Percentiles rank a stretch among this genome's conserved stretches.
These are phyloP conservation scores for Cladophialophora chaetospira DNA, from an alignment of 2,329 filamentous ascomycete genomes.

Conservation along the genomic window DNA sequence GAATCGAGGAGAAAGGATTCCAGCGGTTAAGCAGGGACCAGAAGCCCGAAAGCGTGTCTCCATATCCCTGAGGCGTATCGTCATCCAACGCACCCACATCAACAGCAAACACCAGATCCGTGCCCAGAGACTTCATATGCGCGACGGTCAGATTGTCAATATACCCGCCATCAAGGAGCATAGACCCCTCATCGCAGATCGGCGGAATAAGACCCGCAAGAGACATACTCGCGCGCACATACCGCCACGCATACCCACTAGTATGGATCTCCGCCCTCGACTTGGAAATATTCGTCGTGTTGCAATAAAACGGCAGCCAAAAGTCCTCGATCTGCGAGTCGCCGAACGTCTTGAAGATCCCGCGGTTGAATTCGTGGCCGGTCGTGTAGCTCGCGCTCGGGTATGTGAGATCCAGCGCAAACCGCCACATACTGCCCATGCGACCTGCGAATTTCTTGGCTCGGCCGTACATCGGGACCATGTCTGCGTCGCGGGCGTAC, in stretches of 20 bases:
- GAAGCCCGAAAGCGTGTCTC: constrained; percentile 89
- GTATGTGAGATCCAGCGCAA: constrained; percentile 92
- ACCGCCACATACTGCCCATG: constrained; percentile 99
- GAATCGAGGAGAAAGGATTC: constrained; percentile 87
- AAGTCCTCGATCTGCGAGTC: constrained; percentile 98
- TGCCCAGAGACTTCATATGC: constrained; percentile 93
- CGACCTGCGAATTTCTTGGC: constrained; percentile 96
- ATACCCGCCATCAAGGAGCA: constrained; percentile 95
- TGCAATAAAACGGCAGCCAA: constrained; percentile 98
- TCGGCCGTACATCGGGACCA: constrained; percentile 94
- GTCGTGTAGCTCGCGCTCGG: constrained; percentile 97
- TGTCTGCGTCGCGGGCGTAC: constrained; percentile 93
- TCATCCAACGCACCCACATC: constrained; percentile 94
- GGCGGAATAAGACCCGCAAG: constrained; percentile 89
- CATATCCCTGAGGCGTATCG: constrained; percentile 85
- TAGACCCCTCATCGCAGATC: constrained; percentile 92
- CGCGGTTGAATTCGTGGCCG: constrained; percentile 97
- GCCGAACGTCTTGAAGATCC: constrained; percentile 97
- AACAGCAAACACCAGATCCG: constrained; percentile 91
- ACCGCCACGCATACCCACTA: constrained; percentile 95
- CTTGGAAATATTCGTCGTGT: constrained; percentile 98
- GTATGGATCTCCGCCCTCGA: constrained; percentile 90
- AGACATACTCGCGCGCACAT: constrained; percentile 95
- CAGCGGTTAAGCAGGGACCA: constrained; percentile 95
- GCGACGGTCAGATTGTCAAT: constrained; percentile 95